Conservation (phyloP, 257 asterid species). For the Paulownia fortunei region DNA sequence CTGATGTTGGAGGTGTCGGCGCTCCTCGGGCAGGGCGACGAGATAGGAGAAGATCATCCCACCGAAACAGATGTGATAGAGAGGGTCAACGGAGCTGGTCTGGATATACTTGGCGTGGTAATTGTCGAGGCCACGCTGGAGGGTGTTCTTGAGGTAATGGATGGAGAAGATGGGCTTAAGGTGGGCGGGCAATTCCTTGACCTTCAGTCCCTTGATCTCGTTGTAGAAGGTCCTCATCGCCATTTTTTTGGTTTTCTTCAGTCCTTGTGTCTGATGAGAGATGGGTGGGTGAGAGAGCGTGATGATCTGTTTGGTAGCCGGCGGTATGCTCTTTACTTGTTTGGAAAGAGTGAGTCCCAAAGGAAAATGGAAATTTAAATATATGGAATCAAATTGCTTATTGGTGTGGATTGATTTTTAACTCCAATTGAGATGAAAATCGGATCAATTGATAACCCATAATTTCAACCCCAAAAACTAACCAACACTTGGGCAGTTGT, state of each 20-base stretch:
- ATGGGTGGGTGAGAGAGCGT: too few species aligned
- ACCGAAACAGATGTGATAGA: constrained; percentile 80
- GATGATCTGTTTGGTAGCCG: too few species aligned
- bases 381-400: too few species aligned
- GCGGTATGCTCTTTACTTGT: too few species aligned
- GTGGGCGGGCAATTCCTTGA: constrained; percentile 74
- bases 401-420: too few species aligned
- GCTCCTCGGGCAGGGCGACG: constrained; percentile 95
- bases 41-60: constrained; percentile 88
- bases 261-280: too few species aligned
- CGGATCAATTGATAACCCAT: too few species aligned
- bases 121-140: constrained; percentile 57
- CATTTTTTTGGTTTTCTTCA: constrained; percentile 44
- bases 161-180: constrained; percentile 69
- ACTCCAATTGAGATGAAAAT: too few species aligned
- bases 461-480: too few species aligned
- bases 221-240: constrained; percentile 72
- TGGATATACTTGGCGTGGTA: constrained; percentile 79
- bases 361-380: neutral
- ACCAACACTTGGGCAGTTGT: too few species aligned
- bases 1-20: constrained; percentile 86
- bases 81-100: constrained; percentile 68
- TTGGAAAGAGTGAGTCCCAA: too few species aligned
- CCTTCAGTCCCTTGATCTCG: constrained; percentile 76
- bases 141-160: constrained; percentile 43